Percentiles rank a stretch among this genome's conserved stretches.
These are phyloP conservation scores for Apiospora phragmitis DNA, from an alignment of 2,329 filamentous ascomycete species.

Conservation along the genomic window DNA sequence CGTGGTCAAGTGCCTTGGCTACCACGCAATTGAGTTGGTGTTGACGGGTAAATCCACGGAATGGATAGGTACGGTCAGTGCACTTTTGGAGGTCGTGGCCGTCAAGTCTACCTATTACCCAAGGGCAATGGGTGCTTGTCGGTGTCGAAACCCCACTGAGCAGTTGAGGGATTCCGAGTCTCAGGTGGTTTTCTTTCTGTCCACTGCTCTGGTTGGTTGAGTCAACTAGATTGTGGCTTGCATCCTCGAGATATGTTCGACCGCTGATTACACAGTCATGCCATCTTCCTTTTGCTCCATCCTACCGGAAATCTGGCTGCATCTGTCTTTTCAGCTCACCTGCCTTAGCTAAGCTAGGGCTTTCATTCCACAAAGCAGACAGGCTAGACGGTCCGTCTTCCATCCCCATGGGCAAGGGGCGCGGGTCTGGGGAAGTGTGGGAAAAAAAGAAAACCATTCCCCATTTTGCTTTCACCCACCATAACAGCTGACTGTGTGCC, in stretches of 20 bases:
- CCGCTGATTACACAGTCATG: not conserved
- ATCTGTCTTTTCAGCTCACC: not conserved
- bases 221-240: not conserved
- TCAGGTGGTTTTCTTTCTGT: not conserved
- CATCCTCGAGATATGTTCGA: not conserved
- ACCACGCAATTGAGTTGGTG: not conserved
- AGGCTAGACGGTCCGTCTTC: slow-evolving; percentile 9
- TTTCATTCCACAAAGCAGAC: not conserved
- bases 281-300: not conserved
- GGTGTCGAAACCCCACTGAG: not conserved
- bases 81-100: not conserved
- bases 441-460: not conserved
- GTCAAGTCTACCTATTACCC: not conserved
- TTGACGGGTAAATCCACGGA: not conserved
- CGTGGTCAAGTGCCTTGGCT: not conserved
- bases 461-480: not conserved
- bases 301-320: not conserved
- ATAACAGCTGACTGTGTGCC: slow-evolving; percentile 4
- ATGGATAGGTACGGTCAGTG: not conserved
- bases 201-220: not conserved
- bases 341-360: not conserved
- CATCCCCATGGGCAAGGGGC: slow-evolving; percentile 7
- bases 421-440: slow-evolving; percentile 2
- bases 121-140: not conserved
- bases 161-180: not conserved